Percentiles rank a stretch among this genome's conserved stretches.
phyloP scores from a whole-genome alignment of 2,329 filamentous ascomycete genomes.

The Microascus cirrosus region DNA sequence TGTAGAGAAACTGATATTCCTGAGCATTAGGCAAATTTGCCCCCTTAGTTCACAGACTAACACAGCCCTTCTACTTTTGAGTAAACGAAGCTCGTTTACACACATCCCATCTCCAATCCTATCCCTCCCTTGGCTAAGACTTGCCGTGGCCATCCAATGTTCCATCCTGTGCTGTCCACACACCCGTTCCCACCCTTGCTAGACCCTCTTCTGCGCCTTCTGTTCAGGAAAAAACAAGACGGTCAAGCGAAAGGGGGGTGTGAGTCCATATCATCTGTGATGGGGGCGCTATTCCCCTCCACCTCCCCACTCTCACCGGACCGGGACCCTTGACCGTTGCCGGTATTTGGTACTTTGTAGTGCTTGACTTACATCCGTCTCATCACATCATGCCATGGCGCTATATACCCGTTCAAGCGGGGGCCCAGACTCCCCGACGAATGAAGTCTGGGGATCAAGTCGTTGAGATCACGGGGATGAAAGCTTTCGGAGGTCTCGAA shows the following conservation, averaged over 20 bases:
- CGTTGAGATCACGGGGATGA: slow-evolving; percentile 3
- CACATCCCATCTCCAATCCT: neutral
- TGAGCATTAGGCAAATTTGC: neutral
- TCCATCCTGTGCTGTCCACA: slow-evolving; percentile 8
- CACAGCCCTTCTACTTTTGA: neutral
- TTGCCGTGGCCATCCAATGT: neutral
- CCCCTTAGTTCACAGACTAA: neutral
- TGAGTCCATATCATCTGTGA: neutral
- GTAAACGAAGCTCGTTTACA: neutral
- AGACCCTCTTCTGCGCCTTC: slow-evolving; percentile 8
- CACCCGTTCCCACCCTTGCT: slow-evolving; percentile 21
- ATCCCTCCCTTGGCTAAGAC: neutral
- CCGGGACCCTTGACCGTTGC: neutral
- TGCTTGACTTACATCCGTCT: neutral
- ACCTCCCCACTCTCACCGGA: neutral
- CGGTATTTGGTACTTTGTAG: neutral
- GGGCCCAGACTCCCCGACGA: slow-evolving; percentile 1
- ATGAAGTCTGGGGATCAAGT: neutral
- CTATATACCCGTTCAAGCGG: slow-evolving; percentile 3
- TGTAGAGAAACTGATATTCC: neutral
- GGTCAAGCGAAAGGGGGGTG: neutral
- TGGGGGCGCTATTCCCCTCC: neutral
- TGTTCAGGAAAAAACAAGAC: neutral
- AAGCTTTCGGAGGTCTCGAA: slow-evolving; percentile 19
- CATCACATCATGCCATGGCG: slow-evolving; percentile 6